Evolutionary conservation across 345 rosid genomes (phyloP).

Genomic region (Cochlearia excelsa): DNA sequence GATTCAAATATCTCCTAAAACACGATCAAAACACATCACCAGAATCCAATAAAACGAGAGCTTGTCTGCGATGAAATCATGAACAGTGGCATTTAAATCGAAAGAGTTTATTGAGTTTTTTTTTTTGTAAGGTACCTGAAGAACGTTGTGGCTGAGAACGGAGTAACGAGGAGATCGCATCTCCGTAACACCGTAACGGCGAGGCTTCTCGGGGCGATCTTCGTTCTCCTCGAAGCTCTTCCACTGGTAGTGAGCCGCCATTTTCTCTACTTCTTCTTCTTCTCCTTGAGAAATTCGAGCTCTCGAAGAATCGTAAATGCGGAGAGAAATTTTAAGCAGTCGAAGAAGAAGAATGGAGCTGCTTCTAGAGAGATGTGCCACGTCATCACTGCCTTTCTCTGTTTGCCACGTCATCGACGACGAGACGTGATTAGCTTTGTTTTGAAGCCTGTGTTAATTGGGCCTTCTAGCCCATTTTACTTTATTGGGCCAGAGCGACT

Average conservation of each 20-base stretch:
- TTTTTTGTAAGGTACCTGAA: constrained; percentile 46
- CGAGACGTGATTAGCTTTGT: constrained; percentile 12
- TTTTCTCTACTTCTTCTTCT: constrained; percentile 20
- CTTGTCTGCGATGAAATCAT: not conserved
- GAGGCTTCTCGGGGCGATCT: constrained; percentile 92
- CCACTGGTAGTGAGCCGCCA: constrained; percentile 60
- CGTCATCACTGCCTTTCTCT: constrained; percentile 22
- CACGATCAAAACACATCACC: constrained; percentile 3
- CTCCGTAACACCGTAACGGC: constrained; percentile 85
- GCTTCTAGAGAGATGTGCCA: constrained; percentile 48
- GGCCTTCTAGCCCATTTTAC: constrained; percentile 18
- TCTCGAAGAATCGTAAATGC: not conserved
- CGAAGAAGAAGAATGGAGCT: constrained; percentile 36
- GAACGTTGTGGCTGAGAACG: constrained; percentile 56
- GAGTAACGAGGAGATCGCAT: constrained; percentile 75
- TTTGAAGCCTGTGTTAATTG: constrained; percentile 2
- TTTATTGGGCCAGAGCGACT: not conserved
- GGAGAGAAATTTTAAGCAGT: not conserved
- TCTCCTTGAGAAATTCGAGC: not conserved
- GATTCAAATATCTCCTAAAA: constrained; percentile 76
- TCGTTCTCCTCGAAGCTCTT: constrained; percentile 74
- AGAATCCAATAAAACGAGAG: not conserved
- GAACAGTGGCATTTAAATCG: not conserved
- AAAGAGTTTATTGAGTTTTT: too few relatives aligned
- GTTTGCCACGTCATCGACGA: constrained; percentile 20